Evolutionary conservation across 495 filamentous ascomycete genomes (phyloP).

Genomic region (Podospora pseudopauciseta): DNA sequence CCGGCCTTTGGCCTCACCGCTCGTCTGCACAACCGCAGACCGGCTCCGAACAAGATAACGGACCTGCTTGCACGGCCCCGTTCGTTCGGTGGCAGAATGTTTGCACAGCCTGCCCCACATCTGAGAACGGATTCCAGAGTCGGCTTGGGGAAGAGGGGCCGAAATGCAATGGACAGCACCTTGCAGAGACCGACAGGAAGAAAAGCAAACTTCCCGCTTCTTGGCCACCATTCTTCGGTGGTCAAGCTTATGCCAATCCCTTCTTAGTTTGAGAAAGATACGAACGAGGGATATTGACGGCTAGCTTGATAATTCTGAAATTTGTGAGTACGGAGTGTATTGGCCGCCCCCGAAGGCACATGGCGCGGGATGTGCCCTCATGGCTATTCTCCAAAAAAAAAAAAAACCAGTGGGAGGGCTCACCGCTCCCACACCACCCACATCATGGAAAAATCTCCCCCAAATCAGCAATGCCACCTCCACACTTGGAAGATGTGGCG

Average conservation of each 20-base stretch:
- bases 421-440: constrained; percentile 13
- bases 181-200: not conserved
- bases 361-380: not conserved
- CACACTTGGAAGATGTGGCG: constrained; percentile 7
- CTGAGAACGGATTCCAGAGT: not conserved
- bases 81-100: not conserved
- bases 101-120: constrained; percentile 7
- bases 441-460: not conserved
- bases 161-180: constrained; percentile 9
- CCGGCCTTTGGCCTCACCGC: not conserved
- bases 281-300: not conserved
- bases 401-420: constrained; percentile 3
- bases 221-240: not conserved
- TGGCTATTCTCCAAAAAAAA: not conserved
- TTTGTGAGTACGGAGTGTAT: not conserved
- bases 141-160: constrained; percentile 7
- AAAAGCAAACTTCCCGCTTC: not conserved
- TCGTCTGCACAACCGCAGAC: not conserved
- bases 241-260: not conserved
- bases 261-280: not conserved
- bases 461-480: constrained; percentile 7
- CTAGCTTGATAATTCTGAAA: not conserved
- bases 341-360: not conserved
- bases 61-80: constrained; percentile 9
- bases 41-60: constrained; percentile 5